Evolutionary conservation across 2,329 filamentous ascomycete species (phyloP).

Genomic region (Penicillium sp.): DNA sequence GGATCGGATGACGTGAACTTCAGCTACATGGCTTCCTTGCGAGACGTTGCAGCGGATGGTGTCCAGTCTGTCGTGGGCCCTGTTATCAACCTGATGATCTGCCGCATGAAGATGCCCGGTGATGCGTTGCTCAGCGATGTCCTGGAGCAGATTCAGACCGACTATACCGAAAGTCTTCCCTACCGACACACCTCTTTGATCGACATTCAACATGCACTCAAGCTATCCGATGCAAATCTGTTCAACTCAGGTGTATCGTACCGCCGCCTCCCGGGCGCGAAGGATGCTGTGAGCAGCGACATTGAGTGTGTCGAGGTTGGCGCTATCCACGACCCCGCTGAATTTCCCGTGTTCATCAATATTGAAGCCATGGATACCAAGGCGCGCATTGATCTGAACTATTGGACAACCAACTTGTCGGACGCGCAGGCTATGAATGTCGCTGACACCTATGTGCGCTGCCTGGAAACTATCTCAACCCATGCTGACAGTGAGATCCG

Average conservation of each 20-base stretch:
- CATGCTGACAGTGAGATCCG: conserved; percentile 30
- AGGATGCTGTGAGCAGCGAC: conserved; percentile 18
- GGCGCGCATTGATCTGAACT: conserved; percentile 37
- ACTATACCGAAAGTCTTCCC: conserved; percentile 44
- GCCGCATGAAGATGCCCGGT: conserved; percentile 37
- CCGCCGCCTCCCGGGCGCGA: conserved; percentile 36
- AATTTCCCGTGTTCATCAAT: conserved; percentile 46
- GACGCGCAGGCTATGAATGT: conserved; percentile 37
- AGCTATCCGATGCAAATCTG: conserved; percentile 35
- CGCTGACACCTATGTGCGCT: conserved; percentile 34
- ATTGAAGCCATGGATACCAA: conserved; percentile 43
- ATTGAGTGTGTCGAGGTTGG: conserved; percentile 38
- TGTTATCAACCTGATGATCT: conserved; percentile 45
- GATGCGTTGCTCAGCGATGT: conserved; percentile 33
- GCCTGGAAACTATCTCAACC: conserved; percentile 36
- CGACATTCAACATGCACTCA: conserved; percentile 44
- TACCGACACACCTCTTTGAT: conserved; percentile 43
- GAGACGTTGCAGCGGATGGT: conserved; percentile 38
- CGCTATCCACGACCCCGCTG: conserved; percentile 45
- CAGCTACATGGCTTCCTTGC: conserved; percentile 41
- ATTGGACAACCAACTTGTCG: conserved; percentile 40
- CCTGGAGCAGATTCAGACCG: conserved; percentile 41
- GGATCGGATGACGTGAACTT: conserved; percentile 64
- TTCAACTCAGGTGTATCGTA: conserved; percentile 49
- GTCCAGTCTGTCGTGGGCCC: conserved; percentile 44